A percentile compares a stretch with the other conserved stretches of the same genome.
Evolutionary conservation across 2,329 filamentous ascomycete species (phyloP).

Genomic region (Diaporthe ampelina): DNA sequence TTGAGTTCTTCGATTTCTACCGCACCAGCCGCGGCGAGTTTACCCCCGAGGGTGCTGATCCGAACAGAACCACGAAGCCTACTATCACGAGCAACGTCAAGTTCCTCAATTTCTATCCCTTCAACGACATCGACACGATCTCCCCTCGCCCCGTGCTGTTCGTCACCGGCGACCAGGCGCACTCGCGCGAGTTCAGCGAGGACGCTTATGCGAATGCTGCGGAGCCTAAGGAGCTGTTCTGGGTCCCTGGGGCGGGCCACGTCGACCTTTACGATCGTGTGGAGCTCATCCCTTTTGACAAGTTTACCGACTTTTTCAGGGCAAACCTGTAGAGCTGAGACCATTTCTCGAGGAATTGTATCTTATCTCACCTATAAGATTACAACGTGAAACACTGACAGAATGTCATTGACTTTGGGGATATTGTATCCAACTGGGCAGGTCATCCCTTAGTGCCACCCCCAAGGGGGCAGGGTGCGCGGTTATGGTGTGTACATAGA

Average conservation of each 20-base stretch:
- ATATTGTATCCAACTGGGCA: too few relatives aligned
- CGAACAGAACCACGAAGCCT: not conserved
- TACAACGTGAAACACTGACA: too few relatives aligned
- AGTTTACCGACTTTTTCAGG: conserved; percentile 21
- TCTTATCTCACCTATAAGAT: not conserved
- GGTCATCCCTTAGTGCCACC: too few relatives aligned
- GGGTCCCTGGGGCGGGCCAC: not conserved
- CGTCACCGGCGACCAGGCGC: conserved; percentile 5
- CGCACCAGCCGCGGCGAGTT: conserved; percentile 15
- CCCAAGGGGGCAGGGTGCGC: too few relatives aligned
- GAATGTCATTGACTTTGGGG: too few relatives aligned
- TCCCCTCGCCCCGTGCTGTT: conserved; percentile 10
- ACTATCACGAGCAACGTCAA: not conserved
- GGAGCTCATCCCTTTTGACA: conserved; percentile 17
- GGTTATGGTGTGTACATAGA: too few relatives aligned
- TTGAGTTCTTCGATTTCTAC: conserved; percentile 20
- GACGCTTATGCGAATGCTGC: conserved; percentile 11
- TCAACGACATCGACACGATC: conserved; percentile 13
- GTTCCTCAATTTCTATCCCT: conserved; percentile 5
- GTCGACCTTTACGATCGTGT: conserved; percentile 14
- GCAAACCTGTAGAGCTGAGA: not conserved
- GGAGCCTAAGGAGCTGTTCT: conserved; percentile 20
- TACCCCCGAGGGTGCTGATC: not conserved
- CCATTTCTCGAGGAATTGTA: rapidly evolving
- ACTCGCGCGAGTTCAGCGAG: conserved; percentile 21